phyloP scores from a whole-genome alignment of 305 asterid genomes.

The Fraxinus angustifolia region DNA sequence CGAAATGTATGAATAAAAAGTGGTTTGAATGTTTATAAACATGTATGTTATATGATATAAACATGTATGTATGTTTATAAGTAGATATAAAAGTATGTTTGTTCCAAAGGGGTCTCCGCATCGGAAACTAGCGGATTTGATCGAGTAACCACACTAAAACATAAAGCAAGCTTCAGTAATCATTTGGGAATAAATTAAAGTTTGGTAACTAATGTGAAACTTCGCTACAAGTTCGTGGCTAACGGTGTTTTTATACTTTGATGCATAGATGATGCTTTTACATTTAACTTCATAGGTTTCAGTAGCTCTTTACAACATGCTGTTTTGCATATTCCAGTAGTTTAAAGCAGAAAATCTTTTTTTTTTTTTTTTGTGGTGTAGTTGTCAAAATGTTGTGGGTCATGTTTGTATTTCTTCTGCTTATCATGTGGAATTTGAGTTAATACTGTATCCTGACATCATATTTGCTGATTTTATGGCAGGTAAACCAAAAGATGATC shows the following conservation, averaged over 20 bases:
- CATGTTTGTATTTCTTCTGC: background rate
- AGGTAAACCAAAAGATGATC: conserved; percentile 98
- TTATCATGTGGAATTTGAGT: background rate
- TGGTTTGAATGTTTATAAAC: background rate
- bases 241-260: background rate
- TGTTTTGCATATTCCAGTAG: background rate
- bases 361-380: too few species aligned
- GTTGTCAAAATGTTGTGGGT: background rate
- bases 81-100: too few species aligned
- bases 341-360: background rate
- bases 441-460: background rate
- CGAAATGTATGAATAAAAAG: background rate
- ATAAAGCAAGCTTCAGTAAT: too few species aligned
- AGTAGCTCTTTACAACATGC: background rate
- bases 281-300: background rate
- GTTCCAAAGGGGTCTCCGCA: too few species aligned
- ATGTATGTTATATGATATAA: too few species aligned
- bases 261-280: background rate
- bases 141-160: background rate
- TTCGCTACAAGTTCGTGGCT: background rate
- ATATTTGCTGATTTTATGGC: conserved; percentile 24
- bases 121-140: background rate
- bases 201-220: background rate
- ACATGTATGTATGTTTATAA: background rate
- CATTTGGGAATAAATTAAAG: background rate